A percentile compares a stretch with the other conserved stretches of the same genome.
These are phyloP conservation scores for Tremella mesenterica DNA, from an alignment of 768 basidiomycete species.

Conservation along the genomic window DNA sequence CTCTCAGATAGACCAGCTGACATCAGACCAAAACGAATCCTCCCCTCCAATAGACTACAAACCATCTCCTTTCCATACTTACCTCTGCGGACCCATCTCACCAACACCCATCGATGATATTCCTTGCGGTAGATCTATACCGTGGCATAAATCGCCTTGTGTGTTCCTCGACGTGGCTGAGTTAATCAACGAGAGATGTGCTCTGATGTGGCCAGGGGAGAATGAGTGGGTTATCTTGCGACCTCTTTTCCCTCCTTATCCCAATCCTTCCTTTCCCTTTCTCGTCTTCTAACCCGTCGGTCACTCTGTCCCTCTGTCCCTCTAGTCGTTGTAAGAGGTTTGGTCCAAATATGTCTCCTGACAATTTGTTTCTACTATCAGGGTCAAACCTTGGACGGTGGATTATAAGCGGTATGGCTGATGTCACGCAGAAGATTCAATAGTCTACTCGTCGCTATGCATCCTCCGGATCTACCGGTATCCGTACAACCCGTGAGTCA, in stretches of 20 bases:
- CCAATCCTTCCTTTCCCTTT: too few relatives aligned
- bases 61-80: constrained; percentile 33
- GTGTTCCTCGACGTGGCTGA: constrained; percentile 19
- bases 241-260: too few relatives aligned
- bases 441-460: constrained; percentile 21
- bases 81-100: constrained; percentile 23
- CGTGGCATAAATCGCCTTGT: constrained; percentile 20
- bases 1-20: not conserved
- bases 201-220: constrained; percentile 29
- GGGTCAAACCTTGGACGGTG: too few relatives aligned
- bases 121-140: constrained; percentile 8
- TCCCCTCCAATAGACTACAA: constrained; percentile 20
- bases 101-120: constrained; percentile 8
- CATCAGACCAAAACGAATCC: constrained; percentile 8
- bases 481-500: constrained; percentile 16
- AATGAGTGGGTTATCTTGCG: constrained; percentile 37
- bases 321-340: too few relatives aligned
- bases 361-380: too few relatives aligned
- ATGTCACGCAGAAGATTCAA: constrained; percentile 37
- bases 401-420: too few relatives aligned
- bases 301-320: too few relatives aligned
- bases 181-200: constrained; percentile 32
- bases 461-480: constrained; percentile 21
- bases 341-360: too few relatives aligned
- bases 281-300: too few relatives aligned